phyloP scores from a whole-genome alignment of 106 monocot species.

The Ottelia alismoides region DNA sequence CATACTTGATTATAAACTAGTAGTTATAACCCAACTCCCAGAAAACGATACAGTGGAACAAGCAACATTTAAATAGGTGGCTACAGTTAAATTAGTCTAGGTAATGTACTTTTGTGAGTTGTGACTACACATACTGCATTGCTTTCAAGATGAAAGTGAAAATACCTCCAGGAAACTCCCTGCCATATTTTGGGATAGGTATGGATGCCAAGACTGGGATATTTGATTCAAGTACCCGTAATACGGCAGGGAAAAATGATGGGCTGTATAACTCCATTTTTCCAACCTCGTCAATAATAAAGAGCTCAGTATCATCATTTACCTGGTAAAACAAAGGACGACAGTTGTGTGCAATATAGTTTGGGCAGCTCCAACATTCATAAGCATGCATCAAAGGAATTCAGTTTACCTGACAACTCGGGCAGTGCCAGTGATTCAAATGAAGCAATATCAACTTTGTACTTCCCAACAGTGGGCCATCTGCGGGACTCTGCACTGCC shows the following conservation, averaged over 20 bases:
- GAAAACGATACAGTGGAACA: no score
- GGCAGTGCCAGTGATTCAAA: slow-evolving; percentile 83
- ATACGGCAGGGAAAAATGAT: slow-evolving; percentile 73
- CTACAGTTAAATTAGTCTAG: no score
- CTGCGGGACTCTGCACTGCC: slow-evolving; percentile 57
- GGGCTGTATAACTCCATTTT: slow-evolving; percentile 91
- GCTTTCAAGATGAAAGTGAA: no score
- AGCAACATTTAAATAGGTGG: no score
- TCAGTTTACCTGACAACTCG: slow-evolving; percentile 47
- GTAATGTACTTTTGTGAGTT: no score
- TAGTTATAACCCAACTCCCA: no score
- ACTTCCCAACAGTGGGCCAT: slow-evolving; percentile 92
- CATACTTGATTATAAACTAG: no score
- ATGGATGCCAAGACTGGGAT: slow-evolving; percentile 75
- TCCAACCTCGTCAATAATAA: slow-evolving; percentile 92
- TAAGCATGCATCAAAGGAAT: background rate
- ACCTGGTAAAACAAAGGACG: slow-evolving; percentile 26
- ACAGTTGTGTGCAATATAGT: no score
- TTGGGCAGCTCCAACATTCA: no score
- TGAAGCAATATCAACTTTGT: slow-evolving; percentile 79
- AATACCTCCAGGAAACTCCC: slow-evolving; percentile 85
- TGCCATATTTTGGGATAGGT: slow-evolving; percentile 54
- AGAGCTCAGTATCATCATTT: slow-evolving; percentile 64
- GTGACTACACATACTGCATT: no score
- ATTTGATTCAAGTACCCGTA: slow-evolving; percentile 60